phyloP scores from a whole-genome alignment of 2,329 filamentous ascomycete genomes.

The Colletotrichum cordylinicola region DNA sequence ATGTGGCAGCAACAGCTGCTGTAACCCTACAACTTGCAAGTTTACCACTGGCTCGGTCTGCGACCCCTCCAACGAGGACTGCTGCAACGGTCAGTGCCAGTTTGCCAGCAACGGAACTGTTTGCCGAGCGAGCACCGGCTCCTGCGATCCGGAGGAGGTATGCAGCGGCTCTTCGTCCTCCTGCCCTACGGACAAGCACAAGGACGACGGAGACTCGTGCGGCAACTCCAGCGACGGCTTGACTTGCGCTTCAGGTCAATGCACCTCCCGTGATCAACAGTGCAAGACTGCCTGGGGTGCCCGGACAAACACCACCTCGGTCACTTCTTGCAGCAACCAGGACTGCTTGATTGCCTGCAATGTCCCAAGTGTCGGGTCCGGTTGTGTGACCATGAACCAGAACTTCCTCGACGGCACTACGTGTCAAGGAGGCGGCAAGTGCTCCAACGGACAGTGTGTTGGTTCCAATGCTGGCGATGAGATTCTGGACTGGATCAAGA shows the following conservation, averaged over 20 bases:
- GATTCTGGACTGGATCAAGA: constrained; percentile 76
- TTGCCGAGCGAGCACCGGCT: constrained; percentile 79
- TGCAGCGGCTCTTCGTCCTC: constrained; percentile 75
- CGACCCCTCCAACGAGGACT: constrained; percentile 82
- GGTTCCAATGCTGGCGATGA: constrained; percentile 74
- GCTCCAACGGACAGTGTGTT: constrained; percentile 77
- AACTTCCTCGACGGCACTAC: constrained; percentile 93
- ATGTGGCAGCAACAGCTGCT: constrained; percentile 82
- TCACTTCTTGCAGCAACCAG: constrained; percentile 74
- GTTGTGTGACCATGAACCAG: constrained; percentile 81
- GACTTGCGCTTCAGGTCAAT: constrained; percentile 89
- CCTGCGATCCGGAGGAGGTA: constrained; percentile 84
- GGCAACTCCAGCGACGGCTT: constrained; percentile 68
- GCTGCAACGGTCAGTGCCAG: constrained; percentile 72
- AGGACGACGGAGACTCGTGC: constrained; percentile 75
- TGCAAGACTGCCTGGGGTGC: constrained; percentile 85
- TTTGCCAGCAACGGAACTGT: constrained; percentile 72
- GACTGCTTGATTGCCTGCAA: constrained; percentile 78
- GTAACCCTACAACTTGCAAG: constrained; percentile 84
- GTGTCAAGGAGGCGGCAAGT: constrained; percentile 81
- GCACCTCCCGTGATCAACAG: constrained; percentile 89
- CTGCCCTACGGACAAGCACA: constrained; percentile 77
- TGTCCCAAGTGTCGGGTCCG: constrained; percentile 69
- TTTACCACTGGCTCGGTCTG: constrained; percentile 80
- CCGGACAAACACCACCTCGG: constrained; percentile 75